These are phyloP conservation scores for Capsicum rhomboideum DNA, from an alignment of 257 asterid species.

Conservation along the genomic window DNA sequence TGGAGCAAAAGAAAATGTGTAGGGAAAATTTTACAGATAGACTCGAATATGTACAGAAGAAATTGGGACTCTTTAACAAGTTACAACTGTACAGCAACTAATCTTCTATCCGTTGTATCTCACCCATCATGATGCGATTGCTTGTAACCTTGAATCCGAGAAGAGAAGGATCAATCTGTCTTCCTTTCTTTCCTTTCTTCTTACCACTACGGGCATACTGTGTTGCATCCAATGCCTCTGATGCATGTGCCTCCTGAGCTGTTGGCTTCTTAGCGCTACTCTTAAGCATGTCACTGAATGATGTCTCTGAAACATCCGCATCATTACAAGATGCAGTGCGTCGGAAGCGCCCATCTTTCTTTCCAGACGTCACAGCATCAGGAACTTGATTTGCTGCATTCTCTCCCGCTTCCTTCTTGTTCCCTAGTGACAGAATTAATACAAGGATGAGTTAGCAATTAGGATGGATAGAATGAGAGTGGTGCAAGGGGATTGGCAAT, in stretches of 20 bases:
- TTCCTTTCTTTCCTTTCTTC: constrained; percentile 96
- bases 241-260: constrained; percentile 38
- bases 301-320: constrained; percentile 72
- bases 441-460: neutral
- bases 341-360: constrained; percentile 54
- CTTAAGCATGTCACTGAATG: constrained; percentile 96
- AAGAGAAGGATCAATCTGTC: constrained; percentile 96
- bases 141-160: constrained; percentile 98
- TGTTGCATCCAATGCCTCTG: constrained; percentile 33
- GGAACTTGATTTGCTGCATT: constrained; percentile 30
- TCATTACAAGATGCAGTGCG: constrained; percentile 69
- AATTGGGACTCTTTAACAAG: neutral
- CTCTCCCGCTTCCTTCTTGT: constrained; percentile 35
- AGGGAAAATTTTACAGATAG: neutral
- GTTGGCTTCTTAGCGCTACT: constrained; percentile 56
- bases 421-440: constrained; percentile 20
- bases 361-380: constrained; percentile 30
- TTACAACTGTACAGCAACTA: constrained; percentile 14
- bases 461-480: neutral
- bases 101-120: constrained; percentile 86
- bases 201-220: constrained; percentile 50
- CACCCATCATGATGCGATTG: constrained; percentile 99
- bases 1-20: neutral
- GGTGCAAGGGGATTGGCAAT: neutral
- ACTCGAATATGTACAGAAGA: neutral